Evolutionary conservation across 352 stramenopile genomes (phyloP), one percentile per base, ranked within the genome.

Genomic region (Phytophthora macrochlamydospora): DNA sequence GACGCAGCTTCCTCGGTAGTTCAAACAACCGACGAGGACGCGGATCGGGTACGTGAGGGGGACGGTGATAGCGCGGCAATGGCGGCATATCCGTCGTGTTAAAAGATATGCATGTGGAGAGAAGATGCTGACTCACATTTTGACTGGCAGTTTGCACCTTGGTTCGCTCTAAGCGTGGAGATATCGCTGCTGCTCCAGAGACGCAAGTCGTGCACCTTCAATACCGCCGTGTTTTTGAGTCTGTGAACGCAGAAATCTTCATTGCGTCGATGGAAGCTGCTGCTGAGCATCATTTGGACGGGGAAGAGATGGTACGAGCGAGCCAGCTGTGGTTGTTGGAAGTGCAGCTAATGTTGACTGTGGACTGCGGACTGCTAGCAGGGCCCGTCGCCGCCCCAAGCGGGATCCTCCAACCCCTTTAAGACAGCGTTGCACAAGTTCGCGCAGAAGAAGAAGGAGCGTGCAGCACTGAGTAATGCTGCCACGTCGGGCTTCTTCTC

Each of bases 391-490:
- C 56, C 65, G 35, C 31, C 65, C 9, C 60, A 69, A 11, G 65
- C 61, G 48, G 32, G 64, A 30, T 87, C 80, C 38, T 86, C 81
- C 8, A 93, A 91, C 58, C 79, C 81, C 42, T 93, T 94, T 56
- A 85, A 85, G 57, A 89, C 80, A 55, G 87, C 83, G 46, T 69
- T 94, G 52, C 83, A 94, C 71, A 94, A 94, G 54, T 91, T 94
- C 49, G 55, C 67, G n/a, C 79, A 89, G 57, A 94, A 93, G 70
- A 87, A 93, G 52, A 90, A 94, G 59, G 71, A 90, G 30, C 67
- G 79, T 14, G 64, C 65, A 43, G 45, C 49, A 44, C 52, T 89
- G 11, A 61, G 67, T 44, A 85, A 73, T 55, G 73, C 65, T 13
- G 78, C 79, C 6, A 85, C 83, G 2, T 84, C 76, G 4, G 72